Evolutionary conservation across 192 early-diverging fungal genomes (phyloP).

Genomic region (Gryganskiella cystojenkinii): DNA sequence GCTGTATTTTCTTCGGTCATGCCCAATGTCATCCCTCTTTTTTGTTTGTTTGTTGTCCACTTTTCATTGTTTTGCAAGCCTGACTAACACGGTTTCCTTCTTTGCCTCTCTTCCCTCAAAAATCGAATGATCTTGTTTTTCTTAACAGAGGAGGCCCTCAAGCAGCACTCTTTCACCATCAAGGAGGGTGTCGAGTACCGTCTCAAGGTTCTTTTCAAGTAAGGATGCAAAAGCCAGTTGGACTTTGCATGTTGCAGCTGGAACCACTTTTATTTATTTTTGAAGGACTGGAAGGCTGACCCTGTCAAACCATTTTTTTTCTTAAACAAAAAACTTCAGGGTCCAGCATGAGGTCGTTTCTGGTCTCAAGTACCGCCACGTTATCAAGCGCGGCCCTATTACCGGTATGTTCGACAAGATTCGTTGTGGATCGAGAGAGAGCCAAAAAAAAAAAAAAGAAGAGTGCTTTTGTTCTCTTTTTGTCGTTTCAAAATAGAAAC

Average conservation of each 20-base stretch:
- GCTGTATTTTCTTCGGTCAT: background rate
- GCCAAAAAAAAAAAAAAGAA: background rate
- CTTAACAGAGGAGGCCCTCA: conserved; percentile 71
- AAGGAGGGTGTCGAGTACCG: conserved; percentile 97
- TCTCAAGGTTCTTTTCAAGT: conserved; percentile 93
- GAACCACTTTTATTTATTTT: background rate
- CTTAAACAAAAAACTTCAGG: conserved; percentile 10
- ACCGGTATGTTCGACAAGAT: conserved; percentile 21
- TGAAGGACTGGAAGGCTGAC: background rate
- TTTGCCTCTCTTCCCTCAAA: too few species aligned
- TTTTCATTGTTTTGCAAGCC: background rate
- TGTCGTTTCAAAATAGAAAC: background rate
- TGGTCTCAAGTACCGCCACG: conserved; percentile 95
- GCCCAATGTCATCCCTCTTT: too few species aligned
- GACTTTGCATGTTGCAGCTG: background rate
- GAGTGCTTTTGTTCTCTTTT: background rate
- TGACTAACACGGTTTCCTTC: background rate
- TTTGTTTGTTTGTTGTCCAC: background rate
- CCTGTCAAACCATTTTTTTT: background rate
- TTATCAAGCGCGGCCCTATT: conserved; percentile 84
- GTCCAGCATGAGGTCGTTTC: conserved; percentile 96
- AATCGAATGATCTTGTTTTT: too few species aligned
- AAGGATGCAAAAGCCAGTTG: conserved; percentile 4
- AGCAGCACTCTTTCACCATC: conserved; percentile 83
- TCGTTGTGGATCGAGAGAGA: background rate